phyloP scores from a whole-genome alignment of 306 rosid species.

The Cicer bijugum region DNA sequence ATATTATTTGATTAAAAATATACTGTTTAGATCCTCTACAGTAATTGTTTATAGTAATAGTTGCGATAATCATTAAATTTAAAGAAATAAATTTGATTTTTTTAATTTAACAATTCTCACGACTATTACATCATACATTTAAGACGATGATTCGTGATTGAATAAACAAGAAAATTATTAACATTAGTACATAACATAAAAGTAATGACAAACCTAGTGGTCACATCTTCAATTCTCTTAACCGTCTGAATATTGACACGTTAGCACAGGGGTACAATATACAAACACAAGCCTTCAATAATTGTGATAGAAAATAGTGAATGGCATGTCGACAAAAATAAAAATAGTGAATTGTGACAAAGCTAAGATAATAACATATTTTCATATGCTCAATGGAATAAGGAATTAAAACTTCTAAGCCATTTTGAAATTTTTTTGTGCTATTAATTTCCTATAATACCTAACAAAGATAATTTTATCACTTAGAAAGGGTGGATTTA shows the following conservation, averaged over 20 bases:
- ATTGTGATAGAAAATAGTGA: conserved; percentile 7
- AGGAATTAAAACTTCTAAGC: too few species aligned
- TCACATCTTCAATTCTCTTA: conserved; percentile 29
- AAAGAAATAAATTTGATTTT: too few species aligned
- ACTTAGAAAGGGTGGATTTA: not conserved
- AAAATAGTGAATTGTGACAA: not conserved
- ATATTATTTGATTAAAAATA: not conserved
- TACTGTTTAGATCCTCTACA: too few species aligned
- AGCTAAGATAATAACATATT: not conserved
- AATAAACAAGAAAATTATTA: not conserved
- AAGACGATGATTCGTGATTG: too few species aligned
- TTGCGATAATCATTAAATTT: too few species aligned
- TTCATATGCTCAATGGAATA: not conserved
- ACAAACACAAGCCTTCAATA: not conserved
- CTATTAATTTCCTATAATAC: not conserved
- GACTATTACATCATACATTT: fast-evolving
- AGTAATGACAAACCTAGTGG: conserved; percentile 30
- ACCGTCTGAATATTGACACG: conserved; percentile 36
- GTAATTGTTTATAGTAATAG: too few species aligned
- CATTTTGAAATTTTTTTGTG: too few species aligned
- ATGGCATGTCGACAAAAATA: not conserved
- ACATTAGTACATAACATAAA: not conserved
- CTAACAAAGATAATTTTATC: not conserved
- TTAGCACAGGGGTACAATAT: not conserved
- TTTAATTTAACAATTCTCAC: too few species aligned